These are phyloP conservation scores for Deuterostichococcus epilithicus DNA, from an alignment of 139 green algal genomes.

Conservation along the genomic window DNA sequence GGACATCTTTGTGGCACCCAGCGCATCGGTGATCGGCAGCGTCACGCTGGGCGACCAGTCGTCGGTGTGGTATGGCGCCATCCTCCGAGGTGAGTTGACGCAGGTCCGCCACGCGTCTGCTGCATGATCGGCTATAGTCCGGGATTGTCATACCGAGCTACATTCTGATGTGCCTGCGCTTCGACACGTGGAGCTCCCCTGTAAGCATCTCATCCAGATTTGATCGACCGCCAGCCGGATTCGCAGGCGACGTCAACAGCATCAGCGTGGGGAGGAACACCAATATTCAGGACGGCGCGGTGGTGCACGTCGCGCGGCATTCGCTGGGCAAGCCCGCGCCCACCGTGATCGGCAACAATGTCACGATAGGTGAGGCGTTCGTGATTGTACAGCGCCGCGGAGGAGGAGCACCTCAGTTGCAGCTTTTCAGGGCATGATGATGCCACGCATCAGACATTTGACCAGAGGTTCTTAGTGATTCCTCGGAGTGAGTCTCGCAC, in stretches of 20 bases:
- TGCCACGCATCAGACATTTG: too few relatives aligned
- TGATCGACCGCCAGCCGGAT: too few relatives aligned
- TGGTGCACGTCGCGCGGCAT: constrained; percentile 88
- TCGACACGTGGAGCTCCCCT: too few relatives aligned
- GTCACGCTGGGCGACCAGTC: constrained; percentile 76
- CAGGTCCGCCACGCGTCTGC: too few relatives aligned
- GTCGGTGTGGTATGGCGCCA: constrained; percentile 88
- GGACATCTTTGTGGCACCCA: constrained; percentile 80
- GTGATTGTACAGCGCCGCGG: neutral
- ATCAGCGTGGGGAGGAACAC: constrained; percentile 79
- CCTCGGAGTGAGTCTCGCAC: too few relatives aligned
- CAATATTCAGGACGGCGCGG: constrained; percentile 85
- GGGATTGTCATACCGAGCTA: too few relatives aligned
- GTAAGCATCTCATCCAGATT: too few relatives aligned
- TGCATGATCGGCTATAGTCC: neutral
- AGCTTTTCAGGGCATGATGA: too few relatives aligned
- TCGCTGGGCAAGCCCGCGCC: constrained; percentile 40
- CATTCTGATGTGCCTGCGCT: too few relatives aligned
- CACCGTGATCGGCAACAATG: constrained; percentile 74
- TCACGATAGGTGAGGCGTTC: constrained; percentile 53
- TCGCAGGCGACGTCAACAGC: constrained; percentile 84
- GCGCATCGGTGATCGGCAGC: constrained; percentile 86
- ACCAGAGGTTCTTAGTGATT: too few relatives aligned
- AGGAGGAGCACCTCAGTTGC: too few relatives aligned
- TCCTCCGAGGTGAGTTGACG: constrained; percentile 71